Percentiles rank a stretch among this genome's conserved stretches.
Evolutionary conservation across 257 asterid species (phyloP).

Genomic region (Knoxia roxburghii): DNA sequence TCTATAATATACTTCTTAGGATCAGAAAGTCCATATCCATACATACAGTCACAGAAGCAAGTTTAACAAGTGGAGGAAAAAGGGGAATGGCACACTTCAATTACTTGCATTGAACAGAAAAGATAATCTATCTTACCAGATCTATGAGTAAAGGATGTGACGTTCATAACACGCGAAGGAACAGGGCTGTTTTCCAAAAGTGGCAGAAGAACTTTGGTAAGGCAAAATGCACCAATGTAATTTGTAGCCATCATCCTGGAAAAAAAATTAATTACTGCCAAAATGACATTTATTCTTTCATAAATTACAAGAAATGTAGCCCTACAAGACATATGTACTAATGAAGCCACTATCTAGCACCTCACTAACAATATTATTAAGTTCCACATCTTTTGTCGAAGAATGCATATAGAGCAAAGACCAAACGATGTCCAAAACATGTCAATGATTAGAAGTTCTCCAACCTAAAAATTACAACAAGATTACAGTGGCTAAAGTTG

Average conservation of each 20-base stretch:
- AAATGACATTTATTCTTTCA: not conserved
- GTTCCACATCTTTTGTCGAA: not conserved
- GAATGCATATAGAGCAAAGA: not conserved
- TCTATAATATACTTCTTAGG: not conserved
- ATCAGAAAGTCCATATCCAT: not conserved
- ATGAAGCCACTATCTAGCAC: not conserved
- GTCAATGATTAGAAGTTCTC: not conserved
- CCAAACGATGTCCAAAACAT: not conserved
- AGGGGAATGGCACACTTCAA: not conserved
- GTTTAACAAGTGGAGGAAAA: not conserved
- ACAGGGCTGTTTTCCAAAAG: slow-evolving; percentile 63
- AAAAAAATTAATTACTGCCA: slow-evolving; percentile 9
- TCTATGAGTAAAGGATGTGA: slow-evolving; percentile 88
- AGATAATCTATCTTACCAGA: slow-evolving; percentile 43
- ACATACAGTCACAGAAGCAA: not conserved
- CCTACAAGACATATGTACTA: not conserved
- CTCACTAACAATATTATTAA: not conserved
- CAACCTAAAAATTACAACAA: not conserved
- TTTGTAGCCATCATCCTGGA: slow-evolving; percentile 89
- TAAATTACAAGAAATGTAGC: not conserved
- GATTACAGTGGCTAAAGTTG: not conserved
- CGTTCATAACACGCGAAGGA: slow-evolving; percentile 80
- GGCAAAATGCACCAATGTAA: slow-evolving; percentile 79
- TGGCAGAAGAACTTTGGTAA: slow-evolving; percentile 66
- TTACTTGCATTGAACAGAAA: not conserved